These are phyloP conservation scores for Eimeria praecox DNA, from an alignment of 169 alveolate genomes.

Conservation along the genomic window DNA sequence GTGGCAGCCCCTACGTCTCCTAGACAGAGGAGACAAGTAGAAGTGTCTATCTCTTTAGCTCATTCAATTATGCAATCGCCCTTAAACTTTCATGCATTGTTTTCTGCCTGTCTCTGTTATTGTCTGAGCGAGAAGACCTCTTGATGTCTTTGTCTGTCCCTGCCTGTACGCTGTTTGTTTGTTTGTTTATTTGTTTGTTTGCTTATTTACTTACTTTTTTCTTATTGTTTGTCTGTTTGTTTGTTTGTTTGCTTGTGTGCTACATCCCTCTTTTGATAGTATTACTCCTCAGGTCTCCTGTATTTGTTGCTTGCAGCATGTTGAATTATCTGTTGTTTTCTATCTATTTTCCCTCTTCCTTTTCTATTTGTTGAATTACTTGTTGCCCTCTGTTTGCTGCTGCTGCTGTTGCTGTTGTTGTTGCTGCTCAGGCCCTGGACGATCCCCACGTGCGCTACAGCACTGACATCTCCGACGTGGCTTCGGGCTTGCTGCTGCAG, in stretches of 20 bases:
- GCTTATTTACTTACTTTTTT: not conserved
- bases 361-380: not conserved
- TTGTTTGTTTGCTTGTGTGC: not conserved
- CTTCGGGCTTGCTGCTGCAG: conserved; percentile 25
- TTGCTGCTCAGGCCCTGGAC: conserved; percentile 19
- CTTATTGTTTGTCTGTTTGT: not conserved
- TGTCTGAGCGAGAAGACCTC: no score
- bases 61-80: no score
- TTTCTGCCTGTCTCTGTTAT: no score
- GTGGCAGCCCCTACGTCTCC: no score
- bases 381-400: not conserved
- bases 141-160: no score
- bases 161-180: not conserved
- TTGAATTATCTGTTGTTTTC: not conserved
- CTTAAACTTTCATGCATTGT: no score
- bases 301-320: not conserved
- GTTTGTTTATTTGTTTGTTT: not conserved
- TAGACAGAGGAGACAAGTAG: no score
- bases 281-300: no score
- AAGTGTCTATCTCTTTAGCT: no score
- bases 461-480: conserved; percentile 13
- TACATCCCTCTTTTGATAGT: not conserved
- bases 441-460: conserved; percentile 16
- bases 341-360: not conserved
- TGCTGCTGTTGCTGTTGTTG: not conserved